Percentiles rank a stretch among this genome's conserved stretches.
Evolutionary conservation across 306 rosid species (phyloP).

Genomic region (Urtica urens): DNA sequence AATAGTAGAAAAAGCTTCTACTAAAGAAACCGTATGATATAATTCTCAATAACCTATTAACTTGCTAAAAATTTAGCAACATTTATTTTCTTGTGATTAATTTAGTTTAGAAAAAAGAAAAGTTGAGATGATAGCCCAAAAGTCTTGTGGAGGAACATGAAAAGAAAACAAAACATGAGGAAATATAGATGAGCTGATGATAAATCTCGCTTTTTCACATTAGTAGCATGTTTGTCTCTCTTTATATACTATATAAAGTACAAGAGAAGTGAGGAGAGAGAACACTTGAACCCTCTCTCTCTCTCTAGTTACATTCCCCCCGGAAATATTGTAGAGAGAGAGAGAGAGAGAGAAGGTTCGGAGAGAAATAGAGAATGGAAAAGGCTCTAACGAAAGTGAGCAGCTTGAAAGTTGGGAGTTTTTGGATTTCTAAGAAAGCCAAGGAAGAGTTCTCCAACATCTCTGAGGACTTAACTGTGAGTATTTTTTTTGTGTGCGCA

Average conservation of each 20-base stretch:
- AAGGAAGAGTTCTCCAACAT: constrained; percentile 78
- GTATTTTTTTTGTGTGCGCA: constrained; percentile 9
- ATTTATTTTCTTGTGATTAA: no score
- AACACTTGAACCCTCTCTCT: neutral
- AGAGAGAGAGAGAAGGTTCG: constrained; percentile 13
- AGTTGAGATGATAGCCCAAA: no score
- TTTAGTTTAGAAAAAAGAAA: no score
- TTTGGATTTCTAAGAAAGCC: constrained; percentile 89
- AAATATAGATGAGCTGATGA: constrained; percentile 12
- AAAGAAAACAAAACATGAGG: no score
- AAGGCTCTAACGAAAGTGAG: constrained; percentile 73
- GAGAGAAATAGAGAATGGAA: constrained; percentile 62
- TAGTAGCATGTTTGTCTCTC: constrained; percentile 31
- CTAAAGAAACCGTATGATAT: no score
- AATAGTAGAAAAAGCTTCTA: no score
- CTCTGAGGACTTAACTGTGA: constrained; percentile 59
- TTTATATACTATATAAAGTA: constrained; percentile 15
- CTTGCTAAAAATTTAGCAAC: no score
- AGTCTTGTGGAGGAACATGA: no score
- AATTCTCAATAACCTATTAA: no score
- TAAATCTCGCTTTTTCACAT: constrained; percentile 21
- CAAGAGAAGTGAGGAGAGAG: no score
- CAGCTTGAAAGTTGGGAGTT: constrained; percentile 73
- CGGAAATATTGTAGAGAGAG: neutral
- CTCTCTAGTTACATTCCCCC: neutral